Evolutionary conservation across 1,139 yeast genomes (phyloP).

Genomic region (Geotrichum restrictum): DNA sequence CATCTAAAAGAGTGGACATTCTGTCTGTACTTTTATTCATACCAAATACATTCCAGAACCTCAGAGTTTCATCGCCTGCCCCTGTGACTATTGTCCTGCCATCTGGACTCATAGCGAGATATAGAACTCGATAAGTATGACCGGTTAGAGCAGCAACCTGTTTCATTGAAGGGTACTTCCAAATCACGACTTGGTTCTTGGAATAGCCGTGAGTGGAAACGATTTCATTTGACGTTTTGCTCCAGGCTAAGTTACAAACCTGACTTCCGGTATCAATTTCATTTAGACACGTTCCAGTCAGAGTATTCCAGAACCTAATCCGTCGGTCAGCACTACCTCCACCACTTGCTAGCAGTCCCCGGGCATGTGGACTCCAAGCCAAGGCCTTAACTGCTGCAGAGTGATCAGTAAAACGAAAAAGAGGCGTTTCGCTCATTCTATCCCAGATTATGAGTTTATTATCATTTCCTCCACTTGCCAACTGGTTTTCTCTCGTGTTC

Average conservation of each 20-base stretch:
- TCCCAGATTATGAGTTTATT: slow-evolving; percentile 72
- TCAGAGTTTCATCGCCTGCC: slow-evolving; percentile 93
- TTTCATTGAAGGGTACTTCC: slow-evolving; percentile 93
- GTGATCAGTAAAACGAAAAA: slow-evolving; percentile 74
- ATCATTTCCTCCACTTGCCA: slow-evolving; percentile 94
- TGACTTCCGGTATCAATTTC: slow-evolving; percentile 94
- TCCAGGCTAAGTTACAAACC: slow-evolving; percentile 92
- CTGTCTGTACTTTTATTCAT: slow-evolving; percentile 55
- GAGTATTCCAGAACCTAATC: slow-evolving; percentile 88
- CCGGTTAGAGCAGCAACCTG: slow-evolving; percentile 93
- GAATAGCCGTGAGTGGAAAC: slow-evolving; percentile 96
- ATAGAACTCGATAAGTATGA: slow-evolving; percentile 87
- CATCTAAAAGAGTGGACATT: slow-evolving; percentile 56
- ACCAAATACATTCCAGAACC: slow-evolving; percentile 92
- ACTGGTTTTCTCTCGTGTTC: slow-evolving; percentile 69
- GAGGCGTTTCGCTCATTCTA: slow-evolving; percentile 62
- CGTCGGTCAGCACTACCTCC: slow-evolving; percentile 96
- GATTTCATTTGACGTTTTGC: slow-evolving; percentile 82
- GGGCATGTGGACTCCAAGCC: slow-evolving; percentile 96
- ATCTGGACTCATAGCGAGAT: slow-evolving; percentile 89
- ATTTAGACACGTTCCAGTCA: slow-evolving; percentile 66
- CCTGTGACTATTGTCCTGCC: slow-evolving; percentile 98
- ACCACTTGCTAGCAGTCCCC: slow-evolving; percentile 90
- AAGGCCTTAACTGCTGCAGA: slow-evolving; percentile 94
- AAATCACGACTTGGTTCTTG: slow-evolving; percentile 81